Base-by-base conservation (phyloP, 208 protist genomes). In the Trypanosoma platydactyli region DNA sequence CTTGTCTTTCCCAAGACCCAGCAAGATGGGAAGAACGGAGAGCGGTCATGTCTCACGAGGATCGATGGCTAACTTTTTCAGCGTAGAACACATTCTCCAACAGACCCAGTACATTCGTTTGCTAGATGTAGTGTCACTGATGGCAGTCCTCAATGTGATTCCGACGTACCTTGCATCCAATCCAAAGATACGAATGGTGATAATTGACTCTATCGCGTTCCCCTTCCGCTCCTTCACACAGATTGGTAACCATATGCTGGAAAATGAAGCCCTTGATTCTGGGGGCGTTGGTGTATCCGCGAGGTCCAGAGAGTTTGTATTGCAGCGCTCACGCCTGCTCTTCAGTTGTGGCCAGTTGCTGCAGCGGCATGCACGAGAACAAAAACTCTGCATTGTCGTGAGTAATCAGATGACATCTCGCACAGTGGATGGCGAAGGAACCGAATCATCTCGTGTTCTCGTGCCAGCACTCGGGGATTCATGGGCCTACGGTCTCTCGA, bases 201-300 rank as follows among this genome's bases (percentile, higher is more conserved):
- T 97, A 7, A 75, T 97, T 38, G 94, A 98, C 69, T 95, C 85
- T 3, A 83, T 97, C 38, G 90, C 94, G 1, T 76, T 90, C 71
- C 91, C 91, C 0, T 95, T 97, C 29, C 80, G 88, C 27, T 55
- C 72, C 0, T 67, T 71, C 29, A 63, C 54, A 11, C 60, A 61
- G 25, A 27, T 67, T 51, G 38, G 30, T 13, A 33, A 1, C 7
- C 1, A 64, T 44, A 13, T 35, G 45, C 20, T 41, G n/a, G 27
- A 52, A 42, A 38, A 42, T 41, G 62, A 50, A 15, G 45, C 40
- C 6, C 1, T 27, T 9, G 51, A 53, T 13, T n/a, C 25, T 22
- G 30, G 49, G n/a, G 30, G 30, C 7, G 33, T 3, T 24, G 15
- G 24, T 12, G 51, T 15, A 15, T 35, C 49, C 45, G 2, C 45